Evolutionary conservation across 2,329 filamentous ascomycete species (phyloP), one percentile per base, ranked within the genome.

Genomic region (Sordariomycetes sp.): DNA sequence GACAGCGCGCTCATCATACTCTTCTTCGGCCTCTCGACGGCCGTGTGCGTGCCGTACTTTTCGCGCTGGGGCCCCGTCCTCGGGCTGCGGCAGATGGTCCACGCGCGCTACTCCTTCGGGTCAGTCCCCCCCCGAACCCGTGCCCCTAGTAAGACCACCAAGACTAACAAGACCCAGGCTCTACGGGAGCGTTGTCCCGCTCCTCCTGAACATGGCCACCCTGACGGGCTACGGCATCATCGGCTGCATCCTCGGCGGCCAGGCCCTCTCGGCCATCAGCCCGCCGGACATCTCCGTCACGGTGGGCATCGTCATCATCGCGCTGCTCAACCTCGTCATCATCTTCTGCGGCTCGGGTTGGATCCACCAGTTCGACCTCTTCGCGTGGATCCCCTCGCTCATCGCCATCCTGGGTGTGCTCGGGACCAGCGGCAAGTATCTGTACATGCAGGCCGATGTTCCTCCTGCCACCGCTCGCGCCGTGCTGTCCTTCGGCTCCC

Each of bases 151-250:
- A 46, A 12, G 8, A 20, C 8, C 11, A 24, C n/a, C n/a, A 10
- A 8, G 5, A 35, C 34, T n/a, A 28, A 34, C 34, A 11, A 54
- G 16, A 4, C 7, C 28, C 34, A 64, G 62, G 8, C 59, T 61
- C 12, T 66, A 64, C 37, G 59, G 64, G 0, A 60, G 64, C 14
- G 60, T 60, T 3, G 51, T 66, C 0, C 63, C 63, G 0, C 60
- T 66, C 28, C 57, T 77, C 2, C 67, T 80, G 46, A 80, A 80
- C 59, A 66, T 77, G 11, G 73, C 72, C 16, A 77, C 75, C 0
- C 68, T 79, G 5, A 74, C 74, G 2, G 77, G 77, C 1, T 80
- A 78, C 65, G 72, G 70, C 12, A 70, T 79, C 35, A 74, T 80
- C 40, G 72, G 71, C 22, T 73, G 71, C 51, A 74, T 79, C 25